Evolutionary conservation across 2,329 filamentous ascomycete species (phyloP).

Genomic region (Hypomyces perniciosus): DNA sequence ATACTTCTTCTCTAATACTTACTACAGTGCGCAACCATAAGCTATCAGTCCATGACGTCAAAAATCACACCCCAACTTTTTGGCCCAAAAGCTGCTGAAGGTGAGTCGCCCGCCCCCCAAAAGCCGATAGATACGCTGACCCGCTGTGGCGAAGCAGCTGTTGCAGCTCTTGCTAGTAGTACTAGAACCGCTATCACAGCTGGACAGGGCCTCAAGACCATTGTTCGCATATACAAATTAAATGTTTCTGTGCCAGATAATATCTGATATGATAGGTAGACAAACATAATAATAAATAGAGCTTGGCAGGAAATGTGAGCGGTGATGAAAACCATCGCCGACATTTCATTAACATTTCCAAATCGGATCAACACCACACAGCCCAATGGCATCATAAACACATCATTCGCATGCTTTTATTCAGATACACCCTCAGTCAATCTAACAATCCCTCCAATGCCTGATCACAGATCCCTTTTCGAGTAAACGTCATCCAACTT

Average conservation of each 20-base stretch:
- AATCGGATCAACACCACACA: not conserved
- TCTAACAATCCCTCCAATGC: not conserved
- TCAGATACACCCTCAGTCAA: not conserved
- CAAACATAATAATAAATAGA: too few species aligned
- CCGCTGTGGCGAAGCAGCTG: conserved; percentile 5
- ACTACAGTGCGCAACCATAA: not conserved
- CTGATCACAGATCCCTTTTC: not conserved
- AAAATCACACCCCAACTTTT: not conserved
- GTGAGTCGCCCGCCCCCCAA: too few species aligned
- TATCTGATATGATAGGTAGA: too few species aligned
- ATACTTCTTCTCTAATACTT: not conserved
- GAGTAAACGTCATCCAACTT: conserved; percentile 22
- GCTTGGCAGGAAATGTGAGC: not conserved
- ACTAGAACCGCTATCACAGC: too few species aligned
- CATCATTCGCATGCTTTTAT: conserved; percentile 1
- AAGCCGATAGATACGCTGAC: not conserved
- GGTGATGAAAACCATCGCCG: not conserved
- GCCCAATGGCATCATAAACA: conserved; percentile 2
- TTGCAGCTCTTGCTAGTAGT: too few species aligned
- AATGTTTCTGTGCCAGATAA: not conserved
- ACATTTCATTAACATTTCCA: too few species aligned
- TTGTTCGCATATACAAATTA: not conserved
- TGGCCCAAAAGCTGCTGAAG: not conserved
- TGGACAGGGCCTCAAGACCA: not conserved
- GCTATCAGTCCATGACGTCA: not conserved